phyloP scores from a whole-genome alignment of 768 basidiomycete genomes.

The Leccinum sublutescens region DNA sequence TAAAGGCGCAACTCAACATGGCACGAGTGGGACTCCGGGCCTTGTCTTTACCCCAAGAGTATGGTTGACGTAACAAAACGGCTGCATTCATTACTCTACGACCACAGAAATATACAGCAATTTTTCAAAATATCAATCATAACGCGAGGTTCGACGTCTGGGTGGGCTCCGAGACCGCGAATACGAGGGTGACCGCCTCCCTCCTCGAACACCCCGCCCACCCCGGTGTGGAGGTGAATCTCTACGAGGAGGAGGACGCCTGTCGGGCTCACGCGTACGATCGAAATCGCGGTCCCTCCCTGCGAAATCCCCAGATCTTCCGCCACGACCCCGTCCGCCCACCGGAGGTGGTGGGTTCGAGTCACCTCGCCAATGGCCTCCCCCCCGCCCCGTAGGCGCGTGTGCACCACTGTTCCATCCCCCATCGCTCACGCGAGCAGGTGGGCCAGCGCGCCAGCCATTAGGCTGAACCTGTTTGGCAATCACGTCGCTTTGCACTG shows the following conservation, averaged over 20 bases:
- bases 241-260: conserved; percentile 50
- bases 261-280: conserved; percentile 41
- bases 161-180: conserved; percentile 45
- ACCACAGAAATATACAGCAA: conserved; percentile 3
- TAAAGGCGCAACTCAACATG: not conserved
- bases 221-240: conserved; percentile 50
- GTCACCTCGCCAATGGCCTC: conserved; percentile 75
- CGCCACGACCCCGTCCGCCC: conserved; percentile 44
- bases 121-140: conserved; percentile 25
- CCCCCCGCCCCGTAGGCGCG: conserved; percentile 45
- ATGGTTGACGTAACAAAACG: not conserved
- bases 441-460: conserved; percentile 36
- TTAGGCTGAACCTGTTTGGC: conserved; percentile 35
- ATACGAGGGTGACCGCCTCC: conserved; percentile 37
- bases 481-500: conserved; percentile 47
- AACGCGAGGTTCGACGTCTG: conserved; percentile 34
- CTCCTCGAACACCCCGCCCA: conserved; percentile 42
- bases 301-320: conserved; percentile 33
- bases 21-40: not conserved
- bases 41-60: too few relatives aligned
- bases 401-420: conserved; percentile 48
- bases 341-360: conserved; percentile 49
- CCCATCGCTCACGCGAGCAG: conserved; percentile 41
- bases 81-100: not conserved
- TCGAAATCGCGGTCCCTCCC: conserved; percentile 38